These are phyloP conservation scores for Umbelopsis ramanniana DNA, from an alignment of 192 early-diverging fungal genomes.

Conservation along the genomic window DNA sequence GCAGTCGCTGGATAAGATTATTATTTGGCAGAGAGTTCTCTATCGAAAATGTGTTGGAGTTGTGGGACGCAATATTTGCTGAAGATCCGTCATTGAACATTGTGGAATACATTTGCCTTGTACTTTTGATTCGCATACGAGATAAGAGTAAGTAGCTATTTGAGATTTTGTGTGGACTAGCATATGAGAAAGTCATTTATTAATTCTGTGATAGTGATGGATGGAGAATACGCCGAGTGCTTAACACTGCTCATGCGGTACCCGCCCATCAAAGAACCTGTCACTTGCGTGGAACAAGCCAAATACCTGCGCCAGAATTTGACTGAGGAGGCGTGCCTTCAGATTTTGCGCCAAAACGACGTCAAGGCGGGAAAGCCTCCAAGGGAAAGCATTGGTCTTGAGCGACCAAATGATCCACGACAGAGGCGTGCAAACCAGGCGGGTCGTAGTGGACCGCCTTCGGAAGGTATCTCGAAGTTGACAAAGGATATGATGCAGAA, in stretches of 20 bases:
- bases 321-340: slow-evolving; percentile 50
- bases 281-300: slow-evolving; percentile 65
- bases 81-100: slow-evolving; percentile 77
- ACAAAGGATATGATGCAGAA: slow-evolving; percentile 62
- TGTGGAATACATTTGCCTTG: slow-evolving; percentile 82
- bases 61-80: slow-evolving; percentile 95
- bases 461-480: slow-evolving; percentile 31
- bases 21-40: slow-evolving; percentile 91
- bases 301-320: slow-evolving; percentile 62
- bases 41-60: slow-evolving; percentile 64
- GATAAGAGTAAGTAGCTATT: slow-evolving; percentile 61
- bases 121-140: slow-evolving; percentile 72
- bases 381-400: slow-evolving; percentile 1
- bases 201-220: slow-evolving; percentile 48
- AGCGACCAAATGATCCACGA: slow-evolving; percentile 10
- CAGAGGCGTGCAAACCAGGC: slow-evolving; percentile 22
- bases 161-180: not conserved
- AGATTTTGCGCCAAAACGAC: slow-evolving; percentile 65
- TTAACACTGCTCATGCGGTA: slow-evolving; percentile 67
- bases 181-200: not conserved
- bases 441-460: not conserved
- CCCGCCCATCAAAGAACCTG: slow-evolving; percentile 54
- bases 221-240: slow-evolving; percentile 67
- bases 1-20: slow-evolving; percentile 87
- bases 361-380: slow-evolving; percentile 46